A percentile compares a stretch with the other conserved stretches of the same genome.
These are phyloP conservation scores for Dalbergia cultrata DNA, from an alignment of 306 rosid species.

Conservation along the genomic window DNA sequence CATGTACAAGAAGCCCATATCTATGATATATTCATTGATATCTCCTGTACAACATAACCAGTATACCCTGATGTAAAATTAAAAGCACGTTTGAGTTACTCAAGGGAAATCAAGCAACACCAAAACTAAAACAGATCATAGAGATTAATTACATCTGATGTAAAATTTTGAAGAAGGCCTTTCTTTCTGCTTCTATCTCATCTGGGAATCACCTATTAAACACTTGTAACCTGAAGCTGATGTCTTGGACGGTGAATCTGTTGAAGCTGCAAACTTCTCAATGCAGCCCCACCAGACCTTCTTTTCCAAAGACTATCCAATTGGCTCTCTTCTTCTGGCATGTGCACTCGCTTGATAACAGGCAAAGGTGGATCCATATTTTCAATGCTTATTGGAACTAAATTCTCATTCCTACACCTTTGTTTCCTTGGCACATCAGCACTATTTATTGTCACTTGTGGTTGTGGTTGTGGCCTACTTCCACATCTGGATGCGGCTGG, in stretches of 20 bases:
- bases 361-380: slow-evolving; percentile 84
- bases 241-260: slow-evolving; percentile 59
- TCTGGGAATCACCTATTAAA: slow-evolving; percentile 50
- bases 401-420: slow-evolving; percentile 42
- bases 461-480: slow-evolving; percentile 41
- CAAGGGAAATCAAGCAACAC: slow-evolving; percentile 23
- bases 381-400: slow-evolving; percentile 48
- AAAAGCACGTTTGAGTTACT: not conserved
- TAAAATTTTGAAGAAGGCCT: slow-evolving; percentile 10
- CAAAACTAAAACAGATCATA: slow-evolving; percentile 24
- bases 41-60: slow-evolving; percentile 3
- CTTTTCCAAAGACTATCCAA: slow-evolving; percentile 75
- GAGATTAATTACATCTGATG: slow-evolving; percentile 18
- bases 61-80: not conserved
- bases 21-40: slow-evolving; percentile 6
- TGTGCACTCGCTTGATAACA: slow-evolving; percentile 55
- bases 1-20: slow-evolving; percentile 14
- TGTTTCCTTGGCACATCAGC: slow-evolving; percentile 17
- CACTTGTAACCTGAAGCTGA: slow-evolving; percentile 65
- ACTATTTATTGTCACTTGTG: slow-evolving; percentile 14
- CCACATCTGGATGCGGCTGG: slow-evolving; percentile 35
- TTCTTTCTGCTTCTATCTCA: not conserved
- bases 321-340: slow-evolving; percentile 40
- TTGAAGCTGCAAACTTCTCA: slow-evolving; percentile 68
- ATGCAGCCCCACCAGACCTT: slow-evolving; percentile 65